A percentile compares a stretch with the other conserved stretches of the same genome.
phyloP scores from a whole-genome alignment of 306 rosid genomes.

The Inga laurina region DNA sequence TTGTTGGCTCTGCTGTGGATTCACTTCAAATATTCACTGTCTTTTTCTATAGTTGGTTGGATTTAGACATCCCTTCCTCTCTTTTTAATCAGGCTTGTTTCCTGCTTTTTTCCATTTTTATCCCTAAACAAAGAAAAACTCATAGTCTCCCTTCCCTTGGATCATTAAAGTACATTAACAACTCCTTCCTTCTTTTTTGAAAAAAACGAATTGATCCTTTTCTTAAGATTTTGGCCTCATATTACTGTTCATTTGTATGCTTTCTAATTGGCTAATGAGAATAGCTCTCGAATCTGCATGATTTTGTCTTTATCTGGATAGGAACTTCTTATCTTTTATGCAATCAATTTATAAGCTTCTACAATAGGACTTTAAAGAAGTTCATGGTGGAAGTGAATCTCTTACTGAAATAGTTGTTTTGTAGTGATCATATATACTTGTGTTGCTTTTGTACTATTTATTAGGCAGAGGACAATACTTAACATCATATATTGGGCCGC shows the following conservation, averaged over 20 bases:
- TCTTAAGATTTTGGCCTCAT: neutral
- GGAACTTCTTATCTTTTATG: neutral
- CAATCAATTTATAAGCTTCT: neutral
- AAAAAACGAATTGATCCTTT: neutral
- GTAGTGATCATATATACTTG: neutral
- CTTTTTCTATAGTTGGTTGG: neutral
- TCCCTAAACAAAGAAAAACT: neutral
- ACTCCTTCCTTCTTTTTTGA: neutral
- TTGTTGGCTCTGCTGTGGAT: neutral
- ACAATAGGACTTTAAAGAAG: neutral
- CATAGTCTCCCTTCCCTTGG: neutral
- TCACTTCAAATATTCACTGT: neutral
- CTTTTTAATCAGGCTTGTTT: neutral
- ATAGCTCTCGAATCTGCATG: neutral
- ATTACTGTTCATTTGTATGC: neutral
- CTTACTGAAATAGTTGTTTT: neutral
- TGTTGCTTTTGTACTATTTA: neutral
- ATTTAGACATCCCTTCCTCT: neutral
- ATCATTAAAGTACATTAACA: neutral
- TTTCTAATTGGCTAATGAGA: neutral
- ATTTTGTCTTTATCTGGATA: neutral
- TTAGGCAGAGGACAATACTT: conserved; percentile 17
- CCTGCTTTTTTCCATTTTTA: neutral
- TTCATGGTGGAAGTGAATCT: neutral
- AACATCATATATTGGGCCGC: neutral